Evolutionary conservation across 768 basidiomycete species (phyloP), one percentile per base, ranked within the genome.

Genomic region (Tricholoma sp.): DNA sequence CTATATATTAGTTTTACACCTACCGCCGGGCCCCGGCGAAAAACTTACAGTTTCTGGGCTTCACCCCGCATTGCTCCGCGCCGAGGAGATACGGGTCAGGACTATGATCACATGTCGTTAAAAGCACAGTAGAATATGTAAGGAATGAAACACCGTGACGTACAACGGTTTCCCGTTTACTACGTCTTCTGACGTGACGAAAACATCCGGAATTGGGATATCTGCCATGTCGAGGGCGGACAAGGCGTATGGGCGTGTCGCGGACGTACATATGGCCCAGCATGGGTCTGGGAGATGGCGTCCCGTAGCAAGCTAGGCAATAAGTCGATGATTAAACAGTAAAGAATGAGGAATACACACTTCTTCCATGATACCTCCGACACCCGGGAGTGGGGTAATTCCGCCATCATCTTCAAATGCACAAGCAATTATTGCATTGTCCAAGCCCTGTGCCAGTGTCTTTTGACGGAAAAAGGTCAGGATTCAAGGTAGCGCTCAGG

Each of bases 1-100:
- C n/a, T n/a, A n/a, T 37, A 16, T 12, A 37, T 18, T 46, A 47
- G 16, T 50, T 37, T 37, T 37, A 22, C 21, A 46, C 9, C 21
- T 12, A n/a, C 4, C 11, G 21, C 11, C n/a, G n/a, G n/a, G n/a
- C n/a, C n/a, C n/a, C n/a, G n/a, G n/a, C n/a, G n/a, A n/a, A 24
- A 19, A 47, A 67, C 79, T 55, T 55, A 83, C 88, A 91, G 54
- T 82, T 81, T 56, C 76, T 71, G 11, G 87, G 81, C 46, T 82
- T 76, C 19, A 87, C 83, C 2, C 82, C 80, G 62, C 87, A 85
- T 58, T 76, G 77, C 67, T 86, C 73, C 19, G 94, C 93, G 9
- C 94, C 95, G 43, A 88, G 80, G 35, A 97, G 75, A 74, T 96
- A 98, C 1, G 95, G 95, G 63, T 95, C 94, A 9, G 95, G 94